Evolutionary conservation across 2,329 filamentous ascomycete species (phyloP), one percentile per base, ranked within the genome.

Genomic region (Byssothecium circinans): DNA sequence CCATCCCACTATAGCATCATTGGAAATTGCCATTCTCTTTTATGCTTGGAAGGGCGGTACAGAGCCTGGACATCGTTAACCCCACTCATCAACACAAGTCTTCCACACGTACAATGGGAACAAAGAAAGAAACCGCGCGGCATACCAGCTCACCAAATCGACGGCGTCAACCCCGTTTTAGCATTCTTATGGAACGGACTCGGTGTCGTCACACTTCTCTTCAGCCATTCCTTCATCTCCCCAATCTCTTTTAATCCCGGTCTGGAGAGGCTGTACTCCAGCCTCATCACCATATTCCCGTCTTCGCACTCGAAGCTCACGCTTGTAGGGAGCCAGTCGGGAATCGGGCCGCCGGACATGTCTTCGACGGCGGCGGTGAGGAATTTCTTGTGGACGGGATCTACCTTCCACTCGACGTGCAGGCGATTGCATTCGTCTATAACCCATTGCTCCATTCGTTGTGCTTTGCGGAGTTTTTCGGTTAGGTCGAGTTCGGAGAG

Each of bases 251-350:
- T 34, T 5, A 34, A 34, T 6, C 23, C 6, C 10, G 10, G 23
- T 19, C n/a, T 12, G 39, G 12, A 52, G 18, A 10, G n/a, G n/a
- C 39, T 42, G 35, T 48, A 67, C 10, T 64, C 61, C n/a, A 65
- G 47, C 34, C 60, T 63, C 53, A 67, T 60, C 2, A 62, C 58
- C 56, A 64, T 60, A 5, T 62, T 54, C 10, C 64, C 64, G 14
- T 64, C 58, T 47, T 67, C 58, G 2, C 50, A 47, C 23, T 63
- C 61, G 15, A 66, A 67, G 2, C 54, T 54, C 3, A 67, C 56
- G 7, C 55, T 52, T 10, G 58, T 49, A 4, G 64, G 64, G 11
- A 67, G 42, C 64, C 64, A 67, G 15, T 60, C 54, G 2, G 62
- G 62, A 12, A 66, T 63, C 12, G 53, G 38, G 7, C 61, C 62